Base-by-base conservation (phyloP, 2,329 filamentous ascomycete species). In the Fusarium odoratissimum region DNA sequence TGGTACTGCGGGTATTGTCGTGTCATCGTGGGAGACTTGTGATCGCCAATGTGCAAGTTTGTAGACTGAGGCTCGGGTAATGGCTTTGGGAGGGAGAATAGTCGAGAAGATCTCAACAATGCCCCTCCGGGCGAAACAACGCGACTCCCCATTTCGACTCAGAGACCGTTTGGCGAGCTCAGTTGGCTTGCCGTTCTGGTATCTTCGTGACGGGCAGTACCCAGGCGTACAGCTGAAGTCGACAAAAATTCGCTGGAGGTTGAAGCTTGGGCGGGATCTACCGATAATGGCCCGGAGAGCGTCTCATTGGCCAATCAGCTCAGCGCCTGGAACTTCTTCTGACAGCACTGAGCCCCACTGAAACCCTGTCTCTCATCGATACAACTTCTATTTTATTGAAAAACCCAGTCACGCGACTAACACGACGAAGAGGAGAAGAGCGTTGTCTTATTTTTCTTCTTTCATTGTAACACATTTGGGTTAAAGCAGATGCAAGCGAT, bases 11-110 rank as follows among this genome's bases (percentile, higher is more conserved):
- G 95, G 82, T 92, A 93, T 35, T 90, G 88, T 67, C 89, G 87
- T 19, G 95, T 98, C 77, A 82, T 82, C 54, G 82, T 82, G n/a
- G 77, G 67, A 38, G 82, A 82, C 69, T 82, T 83, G 66, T 79
- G 76, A 55, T 81, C 75, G 59, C 77, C 77, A n/a, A 82, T 75
- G 64, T 80, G 77, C 37, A 82, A 69, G 71, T 75, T 79, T 67
- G 83, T 86, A 71, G 85, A 86, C 72, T 86, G 85, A 74, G 93
- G 90, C 45, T 87, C 84, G 23, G 92, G 90, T 57, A 98, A 87
- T 28, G 94, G 90, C 65, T 90, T 88, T 19, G 95, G 95, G 62
- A 98, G 87, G 30, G 95, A 92, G 84, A 98, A 98, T 76, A 98
- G 88, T 75, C 95, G 93, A 66, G 95, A 98, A 67, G 91, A 90